Evolutionary conservation across 2,329 filamentous ascomycete genomes (phyloP).

Genomic region (Alternaria brassicae): DNA sequence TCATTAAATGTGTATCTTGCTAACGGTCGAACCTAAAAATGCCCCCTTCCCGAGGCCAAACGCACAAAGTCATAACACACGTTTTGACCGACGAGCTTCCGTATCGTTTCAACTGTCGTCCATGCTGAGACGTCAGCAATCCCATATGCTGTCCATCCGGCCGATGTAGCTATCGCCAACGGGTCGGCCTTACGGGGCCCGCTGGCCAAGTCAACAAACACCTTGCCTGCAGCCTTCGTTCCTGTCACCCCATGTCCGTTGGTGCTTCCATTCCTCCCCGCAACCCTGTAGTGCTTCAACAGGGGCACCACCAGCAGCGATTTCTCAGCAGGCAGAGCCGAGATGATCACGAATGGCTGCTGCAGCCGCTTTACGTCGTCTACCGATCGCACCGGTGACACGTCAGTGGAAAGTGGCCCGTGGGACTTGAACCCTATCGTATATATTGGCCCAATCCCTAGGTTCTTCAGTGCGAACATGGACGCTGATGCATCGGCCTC

Average conservation of each 20-base stretch:
- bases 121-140: slow-evolving; percentile 82
- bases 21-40: slow-evolving; percentile 51
- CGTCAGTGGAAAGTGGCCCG: slow-evolving; percentile 67
- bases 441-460: slow-evolving; percentile 80
- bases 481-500: slow-evolving; percentile 78
- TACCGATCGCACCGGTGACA: slow-evolving; percentile 71
- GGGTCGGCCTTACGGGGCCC: slow-evolving; percentile 72
- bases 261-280: slow-evolving; percentile 50
- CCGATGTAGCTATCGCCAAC: slow-evolving; percentile 71
- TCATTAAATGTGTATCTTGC: slow-evolving; percentile 4
- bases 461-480: slow-evolving; percentile 78
- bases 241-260: slow-evolving; percentile 28
- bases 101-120: slow-evolving; percentile 81
- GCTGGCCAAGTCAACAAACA: slow-evolving; percentile 81
- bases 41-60: slow-evolving; percentile 68
- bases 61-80: slow-evolving; percentile 88
- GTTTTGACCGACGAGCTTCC: slow-evolving; percentile 82
- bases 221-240: slow-evolving; percentile 60
- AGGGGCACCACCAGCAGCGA: slow-evolving; percentile 79
- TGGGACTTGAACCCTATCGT: slow-evolving; percentile 77
- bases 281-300: slow-evolving; percentile 71
- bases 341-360: slow-evolving; percentile 82
- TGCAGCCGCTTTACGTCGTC: slow-evolving; percentile 83
- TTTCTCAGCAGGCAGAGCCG: slow-evolving; percentile 79
- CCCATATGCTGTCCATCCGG: slow-evolving; percentile 81